Evolutionary conservation across 2,329 filamentous ascomycete genomes (phyloP), one percentile per base, ranked within the genome.

Genomic region (Diaporthe helianthi): DNA sequence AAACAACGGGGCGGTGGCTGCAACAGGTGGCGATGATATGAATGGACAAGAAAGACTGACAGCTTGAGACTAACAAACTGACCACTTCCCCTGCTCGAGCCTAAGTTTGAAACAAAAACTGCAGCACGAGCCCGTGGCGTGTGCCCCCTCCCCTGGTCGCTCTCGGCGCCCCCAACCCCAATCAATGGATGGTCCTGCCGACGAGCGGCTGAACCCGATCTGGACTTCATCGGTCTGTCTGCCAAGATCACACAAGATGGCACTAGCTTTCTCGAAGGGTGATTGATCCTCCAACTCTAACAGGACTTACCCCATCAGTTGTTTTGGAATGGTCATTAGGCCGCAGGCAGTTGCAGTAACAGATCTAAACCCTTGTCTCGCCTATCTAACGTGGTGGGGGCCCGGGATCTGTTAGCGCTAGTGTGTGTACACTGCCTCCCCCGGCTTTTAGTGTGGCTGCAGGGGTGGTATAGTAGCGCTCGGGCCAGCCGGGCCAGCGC

Each of bases 91-190:
- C 6, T 63, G 58, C 58, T 49, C 44, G 58, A 49, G 58, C 58
- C 33, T 41, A 51, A 54, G 36, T 47, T 47, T 63, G 41, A 49
- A 63, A 67, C 53, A 49, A 67, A 67, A 60, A 8, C 65, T 60
- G 65, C 65, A 53, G 61, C 61, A 52, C 46, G 36, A 65, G 47
- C 58, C 58, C 44, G 58, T 63, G 44, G 58, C 41, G 58, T 49
- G 44, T 36, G 22, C 31, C 24, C 9, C 13, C 33, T 15, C 15
- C 19, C 53, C 36, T 13, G 3, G 13, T 15, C 17, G 13, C 24
- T 19, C 38, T 31, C 44, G 13, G 29, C n/a, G n/a, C n/a, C 58
- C 41, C 58, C 58, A 41, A 36, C 58, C 55, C 29, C n/a, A 19
- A 24, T 15, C 12, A 10, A n/a, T n/a, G n/a, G n/a, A n/a, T 10